These are phyloP conservation scores for Phytopythium litorale DNA, from an alignment of 352 stramenopile genomes.

Conservation along the genomic window DNA sequence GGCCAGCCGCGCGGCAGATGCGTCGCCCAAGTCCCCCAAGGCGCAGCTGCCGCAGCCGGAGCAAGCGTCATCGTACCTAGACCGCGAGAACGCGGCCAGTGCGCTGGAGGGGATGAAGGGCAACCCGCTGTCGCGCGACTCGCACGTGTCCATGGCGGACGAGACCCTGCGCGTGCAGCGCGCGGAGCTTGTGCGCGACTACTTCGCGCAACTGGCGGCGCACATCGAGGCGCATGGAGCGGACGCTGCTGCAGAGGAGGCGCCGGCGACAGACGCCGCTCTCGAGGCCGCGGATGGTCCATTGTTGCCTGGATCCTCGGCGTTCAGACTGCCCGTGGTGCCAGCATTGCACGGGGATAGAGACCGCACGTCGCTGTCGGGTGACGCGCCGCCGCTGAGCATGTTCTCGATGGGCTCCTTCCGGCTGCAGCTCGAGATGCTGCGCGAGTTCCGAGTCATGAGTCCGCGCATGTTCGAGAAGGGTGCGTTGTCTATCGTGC, in stretches of 20 bases:
- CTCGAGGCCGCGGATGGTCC: too few relatives aligned
- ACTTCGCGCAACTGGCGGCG: slow-evolving; percentile 30
- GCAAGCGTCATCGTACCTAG: slow-evolving; percentile 5
- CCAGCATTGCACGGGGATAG: neutral
- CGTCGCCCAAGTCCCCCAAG: neutral
- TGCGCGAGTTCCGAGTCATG: slow-evolving; percentile 42
- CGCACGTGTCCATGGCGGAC: slow-evolving; percentile 23
- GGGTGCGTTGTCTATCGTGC: slow-evolving; percentile 38
- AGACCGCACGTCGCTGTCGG: slow-evolving; percentile 9
- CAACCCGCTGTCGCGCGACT: slow-evolving; percentile 36
- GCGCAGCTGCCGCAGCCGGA: neutral
- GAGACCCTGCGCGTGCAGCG: slow-evolving; percentile 32
- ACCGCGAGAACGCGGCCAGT: slow-evolving; percentile 24
- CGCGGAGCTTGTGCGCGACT: slow-evolving; percentile 36
- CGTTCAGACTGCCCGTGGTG: neutral
- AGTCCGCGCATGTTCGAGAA: slow-evolving; percentile 50
- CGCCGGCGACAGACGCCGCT: neutral
- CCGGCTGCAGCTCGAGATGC: slow-evolving; percentile 67
- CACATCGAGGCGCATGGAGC: neutral
- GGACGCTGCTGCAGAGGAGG: neutral
- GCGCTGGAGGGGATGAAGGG: slow-evolving; percentile 34
- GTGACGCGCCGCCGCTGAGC: slow-evolving; percentile 16
- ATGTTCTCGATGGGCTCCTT: slow-evolving; percentile 54
- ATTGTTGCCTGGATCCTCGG: too few relatives aligned
- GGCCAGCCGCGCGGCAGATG: neutral